These are phyloP conservation scores for Brettanomyces bruxellensis DNA, from an alignment of 805 yeast species.

Conservation along the genomic window DNA sequence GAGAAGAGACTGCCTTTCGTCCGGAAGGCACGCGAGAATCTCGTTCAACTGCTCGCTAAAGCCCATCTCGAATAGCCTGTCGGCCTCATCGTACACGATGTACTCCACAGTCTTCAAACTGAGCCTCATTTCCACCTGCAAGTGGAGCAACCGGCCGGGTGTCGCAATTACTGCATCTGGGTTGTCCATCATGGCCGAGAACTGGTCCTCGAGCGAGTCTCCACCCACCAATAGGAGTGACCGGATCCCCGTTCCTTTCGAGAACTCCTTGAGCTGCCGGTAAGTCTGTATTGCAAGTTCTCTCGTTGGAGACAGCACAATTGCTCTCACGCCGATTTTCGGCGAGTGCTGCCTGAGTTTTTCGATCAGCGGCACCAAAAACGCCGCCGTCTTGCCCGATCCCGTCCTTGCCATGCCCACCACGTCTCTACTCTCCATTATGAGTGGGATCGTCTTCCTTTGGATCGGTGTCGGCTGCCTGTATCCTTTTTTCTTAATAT, in stretches of 20 bases:
- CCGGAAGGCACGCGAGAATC: conserved; percentile 72
- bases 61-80: conserved; percentile 93
- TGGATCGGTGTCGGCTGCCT: conserved; percentile 97
- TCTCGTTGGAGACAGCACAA: conserved; percentile 89
- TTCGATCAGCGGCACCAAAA: conserved; percentile 83
- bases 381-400: conserved; percentile 98
- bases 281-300: conserved; percentile 92
- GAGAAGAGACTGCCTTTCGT: conserved; percentile 75
- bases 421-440: conserved; percentile 81
- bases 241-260: conserved; percentile 76
- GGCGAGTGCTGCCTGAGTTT: conserved; percentile 76
- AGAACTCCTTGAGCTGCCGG: conserved; percentile 81
- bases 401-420: conserved; percentile 99
- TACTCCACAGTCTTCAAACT: conserved; percentile 80
- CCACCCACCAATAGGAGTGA: conserved; percentile 88
- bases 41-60: conserved; percentile 91
- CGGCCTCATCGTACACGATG: conserved; percentile 95
- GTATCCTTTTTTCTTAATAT: conserved; percentile 78
- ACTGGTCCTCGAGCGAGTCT: conserved; percentile 96
- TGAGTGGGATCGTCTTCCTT: conserved; percentile 86
- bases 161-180: conserved; percentile 96
- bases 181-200: conserved; percentile 81
- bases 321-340: conserved; percentile 80
- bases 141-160: conserved; percentile 94
- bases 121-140: conserved; percentile 89